phyloP scores from a whole-genome alignment of 495 filamentous ascomycete species.

The Hyaloscypha hepaticicola region DNA sequence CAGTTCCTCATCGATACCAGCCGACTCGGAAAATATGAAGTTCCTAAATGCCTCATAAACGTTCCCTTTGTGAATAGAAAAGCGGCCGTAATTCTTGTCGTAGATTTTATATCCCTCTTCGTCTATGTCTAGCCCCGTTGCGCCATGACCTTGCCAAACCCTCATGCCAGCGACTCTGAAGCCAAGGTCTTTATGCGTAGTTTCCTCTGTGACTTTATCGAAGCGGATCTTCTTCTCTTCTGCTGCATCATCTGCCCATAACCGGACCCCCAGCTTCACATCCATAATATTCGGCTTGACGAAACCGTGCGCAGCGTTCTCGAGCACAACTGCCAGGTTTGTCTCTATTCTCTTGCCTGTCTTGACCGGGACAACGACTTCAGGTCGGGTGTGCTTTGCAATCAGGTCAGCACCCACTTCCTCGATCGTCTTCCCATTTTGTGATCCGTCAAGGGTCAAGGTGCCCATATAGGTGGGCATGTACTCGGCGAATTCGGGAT shows the following conservation, averaged over 20 bases:
- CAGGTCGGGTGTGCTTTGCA: conserved; percentile 22
- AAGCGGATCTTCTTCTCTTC: conserved; percentile 74
- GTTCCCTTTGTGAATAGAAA: conserved; percentile 64
- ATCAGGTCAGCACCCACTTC: conserved; percentile 29
- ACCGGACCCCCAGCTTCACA: conserved; percentile 79
- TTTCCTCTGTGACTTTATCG: conserved; percentile 73
- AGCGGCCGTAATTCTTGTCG: conserved; percentile 83
- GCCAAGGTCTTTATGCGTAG: conserved; percentile 77
- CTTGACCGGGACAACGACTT: conserved; percentile 35
- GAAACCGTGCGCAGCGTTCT: conserved; percentile 83
- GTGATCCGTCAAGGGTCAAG: conserved; percentile 47
- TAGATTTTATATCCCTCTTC: conserved; percentile 68
- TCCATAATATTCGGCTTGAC: conserved; percentile 89
- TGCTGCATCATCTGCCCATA: conserved; percentile 85
- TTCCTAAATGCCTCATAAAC: conserved; percentile 71
- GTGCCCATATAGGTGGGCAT: conserved; percentile 88
- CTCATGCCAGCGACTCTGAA: conserved; percentile 95
- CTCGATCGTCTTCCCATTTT: conserved; percentile 23
- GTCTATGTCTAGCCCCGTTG: conserved; percentile 32
- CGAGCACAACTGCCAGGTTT: conserved; percentile 76
- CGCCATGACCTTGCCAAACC: conserved; percentile 68
- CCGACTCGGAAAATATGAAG: conserved; percentile 66
- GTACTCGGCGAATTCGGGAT: conserved; percentile 69
- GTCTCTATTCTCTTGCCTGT: conserved; percentile 60
- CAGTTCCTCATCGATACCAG: conserved; percentile 54